Conservation (phyloP, 1,139 yeast genomes). For the Arxiozyma heterogenica region DNA sequence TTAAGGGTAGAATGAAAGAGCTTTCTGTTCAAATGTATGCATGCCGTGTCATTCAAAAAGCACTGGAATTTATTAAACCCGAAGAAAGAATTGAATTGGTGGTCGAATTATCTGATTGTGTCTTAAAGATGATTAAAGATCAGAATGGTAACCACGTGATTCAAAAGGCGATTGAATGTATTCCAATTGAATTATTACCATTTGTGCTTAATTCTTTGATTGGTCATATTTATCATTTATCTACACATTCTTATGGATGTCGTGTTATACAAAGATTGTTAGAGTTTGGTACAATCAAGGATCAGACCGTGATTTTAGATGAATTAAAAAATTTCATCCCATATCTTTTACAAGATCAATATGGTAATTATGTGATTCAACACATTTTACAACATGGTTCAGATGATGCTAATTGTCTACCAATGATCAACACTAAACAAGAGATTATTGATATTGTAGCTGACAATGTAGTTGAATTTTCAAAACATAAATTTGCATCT, state of each 20-base stretch:
- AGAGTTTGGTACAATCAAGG: constrained; percentile 54
- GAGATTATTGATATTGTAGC: constrained; percentile 42
- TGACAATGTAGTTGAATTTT: constrained; percentile 63
- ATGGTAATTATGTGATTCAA: constrained; percentile 95
- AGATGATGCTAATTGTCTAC: constrained; percentile 17
- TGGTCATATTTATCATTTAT: constrained; percentile 75
- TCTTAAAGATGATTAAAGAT: constrained; percentile 78
- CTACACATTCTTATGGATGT: constrained; percentile 96
- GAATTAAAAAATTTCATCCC: constrained; percentile 69
- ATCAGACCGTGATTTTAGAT: constrained; percentile 53
- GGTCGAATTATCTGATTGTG: constrained; percentile 60
- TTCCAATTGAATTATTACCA: constrained; percentile 62
- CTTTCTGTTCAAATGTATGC: constrained; percentile 94
- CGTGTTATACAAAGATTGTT: constrained; percentile 88
- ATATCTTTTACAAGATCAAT: constrained; percentile 85
- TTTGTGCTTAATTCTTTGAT: constrained; percentile 68
- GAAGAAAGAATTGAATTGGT: constrained; percentile 64
- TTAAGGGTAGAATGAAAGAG: constrained; percentile 68
- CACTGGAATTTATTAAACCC: constrained; percentile 66
- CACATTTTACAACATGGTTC: constrained; percentile 82
- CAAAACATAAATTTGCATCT: constrained; percentile 94
- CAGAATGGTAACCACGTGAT: constrained; percentile 98
- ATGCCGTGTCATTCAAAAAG: constrained; percentile 92
- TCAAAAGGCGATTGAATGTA: constrained; percentile 84
- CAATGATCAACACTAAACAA: constrained; percentile 38